These are phyloP conservation scores for Escallonia rubra DNA, from an alignment of 129 eudicot species.

Conservation along the genomic window DNA sequence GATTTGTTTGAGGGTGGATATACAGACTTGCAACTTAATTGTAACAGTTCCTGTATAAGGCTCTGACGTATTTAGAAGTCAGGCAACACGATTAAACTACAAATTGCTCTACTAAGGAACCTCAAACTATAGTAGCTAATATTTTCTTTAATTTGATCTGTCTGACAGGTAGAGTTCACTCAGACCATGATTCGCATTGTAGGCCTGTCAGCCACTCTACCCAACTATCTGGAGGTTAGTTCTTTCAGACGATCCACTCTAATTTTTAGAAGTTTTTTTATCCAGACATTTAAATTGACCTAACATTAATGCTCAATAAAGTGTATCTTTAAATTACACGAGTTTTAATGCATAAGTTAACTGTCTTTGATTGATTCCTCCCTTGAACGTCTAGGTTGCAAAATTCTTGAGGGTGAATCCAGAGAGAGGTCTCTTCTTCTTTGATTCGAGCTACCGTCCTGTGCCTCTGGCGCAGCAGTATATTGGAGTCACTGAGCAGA, in stretches of 20 bases:
- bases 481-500: constrained; percentile 80
- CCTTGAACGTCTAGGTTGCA: constrained; percentile 61
- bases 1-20: too few species aligned
- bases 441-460: constrained; percentile 97
- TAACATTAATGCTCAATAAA: background rate
- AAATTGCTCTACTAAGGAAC: too few species aligned
- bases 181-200: constrained; percentile 98
- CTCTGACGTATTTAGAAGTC: too few species aligned
- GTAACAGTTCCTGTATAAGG: too few species aligned
- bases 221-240: constrained; percentile 91
- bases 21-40: too few species aligned
- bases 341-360: background rate
- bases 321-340: background rate
- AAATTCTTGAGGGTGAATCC: constrained; percentile 95
- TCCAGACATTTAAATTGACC: background rate
- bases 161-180: constrained; percentile 84
- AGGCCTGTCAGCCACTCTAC: constrained; percentile 96
- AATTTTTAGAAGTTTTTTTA: background rate
- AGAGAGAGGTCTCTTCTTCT: constrained; percentile 86
- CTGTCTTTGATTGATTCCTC: constrained; percentile 1
- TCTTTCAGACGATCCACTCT: constrained; percentile 5
- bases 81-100: too few species aligned
- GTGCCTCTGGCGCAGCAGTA: constrained; percentile 98
- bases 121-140: too few species aligned
- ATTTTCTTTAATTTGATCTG: background rate